phyloP scores from a whole-genome alignment of 768 basidiomycete genomes.

The Naganishia vishniacii region DNA sequence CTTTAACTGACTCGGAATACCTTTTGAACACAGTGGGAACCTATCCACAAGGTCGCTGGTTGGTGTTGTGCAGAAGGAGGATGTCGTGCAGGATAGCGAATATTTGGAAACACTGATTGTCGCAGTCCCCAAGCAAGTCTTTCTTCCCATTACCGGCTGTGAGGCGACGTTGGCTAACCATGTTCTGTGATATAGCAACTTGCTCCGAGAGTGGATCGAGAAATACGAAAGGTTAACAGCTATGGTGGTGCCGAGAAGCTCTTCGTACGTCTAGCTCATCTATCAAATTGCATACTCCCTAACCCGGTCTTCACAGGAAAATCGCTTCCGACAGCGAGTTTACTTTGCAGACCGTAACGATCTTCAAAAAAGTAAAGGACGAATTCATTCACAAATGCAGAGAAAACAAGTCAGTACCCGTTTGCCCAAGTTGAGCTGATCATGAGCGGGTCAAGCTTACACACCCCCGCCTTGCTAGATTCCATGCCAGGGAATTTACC shows the following conservation, averaged over 20 bases:
- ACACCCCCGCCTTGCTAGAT: constrained; percentile 54
- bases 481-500: constrained; percentile 87
- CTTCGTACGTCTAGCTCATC: constrained; percentile 53
- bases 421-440: constrained; percentile 7
- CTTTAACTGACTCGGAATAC: constrained; percentile 24
- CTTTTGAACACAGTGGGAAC: constrained; percentile 63
- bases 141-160: not conserved
- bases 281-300: not conserved
- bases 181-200: constrained; percentile 44
- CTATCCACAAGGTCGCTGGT: constrained; percentile 82
- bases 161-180: too few species aligned
- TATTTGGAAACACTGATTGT: constrained; percentile 88
- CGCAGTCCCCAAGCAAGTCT: constrained; percentile 80
- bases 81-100: constrained; percentile 83
- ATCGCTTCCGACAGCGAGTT: constrained; percentile 85
- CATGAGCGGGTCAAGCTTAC: not conserved
- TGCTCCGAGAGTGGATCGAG: constrained; percentile 77
- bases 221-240: constrained; percentile 80
- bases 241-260: constrained; percentile 91
- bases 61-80: constrained; percentile 73
- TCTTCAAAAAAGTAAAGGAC: constrained; percentile 86
- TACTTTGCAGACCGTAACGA: constrained; percentile 71
- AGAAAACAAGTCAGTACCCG: constrained; percentile 89
- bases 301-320: constrained; percentile 52
- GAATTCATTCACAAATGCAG: constrained; percentile 89